phyloP scores from a whole-genome alignment of 306 rosid species.

The Sicyos edulis region DNA sequence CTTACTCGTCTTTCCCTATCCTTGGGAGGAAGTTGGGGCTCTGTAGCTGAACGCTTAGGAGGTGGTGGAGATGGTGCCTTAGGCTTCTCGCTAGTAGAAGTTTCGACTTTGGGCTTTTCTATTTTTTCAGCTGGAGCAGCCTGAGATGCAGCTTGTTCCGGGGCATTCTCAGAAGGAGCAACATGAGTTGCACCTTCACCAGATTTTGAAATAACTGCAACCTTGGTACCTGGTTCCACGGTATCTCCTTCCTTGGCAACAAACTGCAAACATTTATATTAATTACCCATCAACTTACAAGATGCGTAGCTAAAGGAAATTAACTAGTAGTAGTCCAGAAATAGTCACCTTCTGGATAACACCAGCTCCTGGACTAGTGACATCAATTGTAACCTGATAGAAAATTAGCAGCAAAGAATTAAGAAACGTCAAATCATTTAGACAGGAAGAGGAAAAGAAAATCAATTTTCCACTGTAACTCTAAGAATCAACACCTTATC shows the following conservation, averaged over 20 bases:
- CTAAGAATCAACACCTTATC: slow-evolving; percentile 51
- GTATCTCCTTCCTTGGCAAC: slow-evolving; percentile 83
- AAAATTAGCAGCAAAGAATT: slow-evolving; percentile 14
- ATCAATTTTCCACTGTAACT: neutral
- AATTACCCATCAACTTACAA: slow-evolving; percentile 1
- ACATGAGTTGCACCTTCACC: slow-evolving; percentile 65
- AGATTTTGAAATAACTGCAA: slow-evolving; percentile 74
- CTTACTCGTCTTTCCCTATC: slow-evolving; percentile 79
- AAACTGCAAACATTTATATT: slow-evolving; percentile 39
- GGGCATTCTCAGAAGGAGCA: slow-evolving; percentile 53
- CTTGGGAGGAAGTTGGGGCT: slow-evolving; percentile 80
- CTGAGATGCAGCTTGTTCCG: slow-evolving; percentile 41
- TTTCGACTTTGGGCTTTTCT: slow-evolving; percentile 45
- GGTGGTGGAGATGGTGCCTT: slow-evolving; percentile 38
- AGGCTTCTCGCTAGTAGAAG: slow-evolving; percentile 38
- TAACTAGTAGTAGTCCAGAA: slow-evolving; percentile 7
- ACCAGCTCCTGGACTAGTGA: slow-evolving; percentile 74
- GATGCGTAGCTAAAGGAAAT: neutral
- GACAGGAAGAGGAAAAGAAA: neutral
- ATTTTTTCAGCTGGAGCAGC: slow-evolving; percentile 37
- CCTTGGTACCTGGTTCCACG: slow-evolving; percentile 75
- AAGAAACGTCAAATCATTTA: neutral
- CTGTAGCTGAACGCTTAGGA: slow-evolving; percentile 47
- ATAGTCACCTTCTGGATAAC: slow-evolving; percentile 54
- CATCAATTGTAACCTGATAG: slow-evolving; percentile 74